phyloP scores from a whole-genome alignment of 1,284 basidiomycete species.

The Papiliotrema flavescens region DNA sequence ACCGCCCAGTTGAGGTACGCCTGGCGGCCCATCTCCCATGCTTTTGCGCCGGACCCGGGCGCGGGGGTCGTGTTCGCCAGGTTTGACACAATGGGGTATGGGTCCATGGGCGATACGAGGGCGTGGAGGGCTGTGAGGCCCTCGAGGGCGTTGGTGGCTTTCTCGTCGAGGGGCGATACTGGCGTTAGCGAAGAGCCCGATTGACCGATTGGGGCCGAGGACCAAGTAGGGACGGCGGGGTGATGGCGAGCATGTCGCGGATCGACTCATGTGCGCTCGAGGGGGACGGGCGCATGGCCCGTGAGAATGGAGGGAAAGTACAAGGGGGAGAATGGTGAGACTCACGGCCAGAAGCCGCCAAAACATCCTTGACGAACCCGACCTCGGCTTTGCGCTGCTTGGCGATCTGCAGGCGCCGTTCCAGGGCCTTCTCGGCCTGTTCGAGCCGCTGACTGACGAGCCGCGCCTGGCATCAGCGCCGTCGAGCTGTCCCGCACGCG shows the following conservation, averaged over 20 bases:
- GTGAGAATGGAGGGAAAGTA: too few species aligned
- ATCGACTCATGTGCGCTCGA: too few species aligned
- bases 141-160: slow-evolving; percentile 18
- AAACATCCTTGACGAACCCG: slow-evolving; percentile 41
- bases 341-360: slow-evolving; percentile 33
- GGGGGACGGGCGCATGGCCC: too few species aligned
- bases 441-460: slow-evolving; percentile 34
- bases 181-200: neutral
- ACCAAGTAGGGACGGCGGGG: too few species aligned
- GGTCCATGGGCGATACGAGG: slow-evolving; percentile 28
- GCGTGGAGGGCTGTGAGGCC: slow-evolving; percentile 30
- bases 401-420: slow-evolving; percentile 35
- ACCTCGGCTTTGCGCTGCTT: slow-evolving; percentile 42
- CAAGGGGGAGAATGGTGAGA: neutral
- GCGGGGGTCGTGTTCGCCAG: neutral
- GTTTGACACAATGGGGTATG: slow-evolving; percentile 1
- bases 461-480: slow-evolving; percentile 26
- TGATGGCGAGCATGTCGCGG: too few species aligned
- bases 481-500: too few species aligned
- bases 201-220: too few species aligned
- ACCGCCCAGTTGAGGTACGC: slow-evolving; percentile 48
- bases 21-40: slow-evolving; percentile 47
- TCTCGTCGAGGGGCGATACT: slow-evolving; percentile 40
- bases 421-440: slow-evolving; percentile 39
- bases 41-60: slow-evolving; percentile 16